Evolutionary conservation across 2,329 filamentous ascomycete genomes (phyloP).

Genomic region (Chrysoporthe cubensis): DNA sequence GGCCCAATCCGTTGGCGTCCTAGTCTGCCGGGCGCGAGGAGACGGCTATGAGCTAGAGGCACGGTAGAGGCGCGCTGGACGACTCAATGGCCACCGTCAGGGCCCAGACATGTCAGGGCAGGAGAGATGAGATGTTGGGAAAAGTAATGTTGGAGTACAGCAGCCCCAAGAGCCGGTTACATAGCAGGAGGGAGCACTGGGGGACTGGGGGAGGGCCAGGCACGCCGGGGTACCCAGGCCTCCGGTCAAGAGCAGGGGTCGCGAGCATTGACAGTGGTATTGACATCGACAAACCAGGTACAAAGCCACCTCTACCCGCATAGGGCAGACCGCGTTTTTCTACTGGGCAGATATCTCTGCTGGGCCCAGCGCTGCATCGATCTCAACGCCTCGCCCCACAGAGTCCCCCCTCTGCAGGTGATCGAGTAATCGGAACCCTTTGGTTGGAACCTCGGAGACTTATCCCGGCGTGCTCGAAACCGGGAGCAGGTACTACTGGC

Average conservation of each 20-base stretch:
- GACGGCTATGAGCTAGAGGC: not conserved
- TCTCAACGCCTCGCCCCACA: not conserved
- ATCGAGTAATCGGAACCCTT: not conserved
- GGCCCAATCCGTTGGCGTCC: conserved; percentile 6
- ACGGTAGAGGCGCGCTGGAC: too few relatives aligned
- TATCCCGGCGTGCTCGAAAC: not conserved
- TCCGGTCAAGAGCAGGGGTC: not conserved
- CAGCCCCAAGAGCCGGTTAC: not conserved
- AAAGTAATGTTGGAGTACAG: not conserved
- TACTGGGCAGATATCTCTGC: too few relatives aligned
- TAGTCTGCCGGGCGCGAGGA: not conserved
- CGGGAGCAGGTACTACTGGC: not conserved
- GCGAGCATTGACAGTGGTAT: not conserved
- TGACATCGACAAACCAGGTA: not conserved
- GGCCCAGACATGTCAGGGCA: not conserved
- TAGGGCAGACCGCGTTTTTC: not conserved
- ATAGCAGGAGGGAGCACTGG: not conserved
- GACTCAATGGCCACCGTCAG: not conserved
- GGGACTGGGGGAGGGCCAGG: not conserved
- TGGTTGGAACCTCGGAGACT: not conserved
- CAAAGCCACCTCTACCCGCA: conserved; percentile 1
- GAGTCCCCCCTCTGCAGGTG: not conserved
- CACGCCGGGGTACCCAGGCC: not conserved
- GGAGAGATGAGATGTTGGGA: not conserved
- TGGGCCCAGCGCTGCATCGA: not conserved